A percentile compares a stretch with the other conserved stretches of the same genome.
phyloP scores from a whole-genome alignment of 2,329 filamentous ascomycete genomes.

The Sclerotiophoma versabilis region DNA sequence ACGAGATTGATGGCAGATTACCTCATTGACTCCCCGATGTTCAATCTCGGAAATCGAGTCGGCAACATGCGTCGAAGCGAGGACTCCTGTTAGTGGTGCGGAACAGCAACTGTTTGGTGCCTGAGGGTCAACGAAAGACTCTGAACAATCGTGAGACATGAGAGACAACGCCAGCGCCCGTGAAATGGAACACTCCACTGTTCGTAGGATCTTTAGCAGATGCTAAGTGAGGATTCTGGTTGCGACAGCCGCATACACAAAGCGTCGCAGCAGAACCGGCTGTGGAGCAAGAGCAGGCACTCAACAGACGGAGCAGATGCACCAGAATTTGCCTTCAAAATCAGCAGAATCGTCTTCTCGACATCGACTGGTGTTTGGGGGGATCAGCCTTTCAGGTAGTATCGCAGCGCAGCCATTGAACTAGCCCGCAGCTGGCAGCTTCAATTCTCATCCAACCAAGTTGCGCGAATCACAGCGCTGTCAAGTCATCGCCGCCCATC shows the following conservation, averaged over 20 bases:
- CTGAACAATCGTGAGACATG: slow-evolving; percentile 5
- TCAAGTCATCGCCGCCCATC: neutral
- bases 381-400: neutral
- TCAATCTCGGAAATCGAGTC: neutral
- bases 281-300: neutral
- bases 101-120: slow-evolving; percentile 4
- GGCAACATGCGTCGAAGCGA: neutral
- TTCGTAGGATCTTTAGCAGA: neutral
- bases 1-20: slow-evolving; percentile 3
- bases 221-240: neutral
- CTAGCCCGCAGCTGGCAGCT: neutral
- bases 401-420: neutral
- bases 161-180: neutral
- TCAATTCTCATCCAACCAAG: neutral
- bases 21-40: neutral
- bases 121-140: neutral
- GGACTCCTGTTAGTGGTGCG: neutral
- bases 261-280: slow-evolving; percentile 4
- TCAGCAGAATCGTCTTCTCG: neutral
- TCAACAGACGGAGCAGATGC: neutral
- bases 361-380: neutral
- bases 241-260: slow-evolving; percentile 5
- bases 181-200: neutral
- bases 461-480: neutral
- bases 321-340: neutral